A percentile compares a stretch with the other conserved stretches of the same genome.
phyloP scores from a whole-genome alignment of 768 basidiomycete genomes.

The Rhodotorula diobovata region DNA sequence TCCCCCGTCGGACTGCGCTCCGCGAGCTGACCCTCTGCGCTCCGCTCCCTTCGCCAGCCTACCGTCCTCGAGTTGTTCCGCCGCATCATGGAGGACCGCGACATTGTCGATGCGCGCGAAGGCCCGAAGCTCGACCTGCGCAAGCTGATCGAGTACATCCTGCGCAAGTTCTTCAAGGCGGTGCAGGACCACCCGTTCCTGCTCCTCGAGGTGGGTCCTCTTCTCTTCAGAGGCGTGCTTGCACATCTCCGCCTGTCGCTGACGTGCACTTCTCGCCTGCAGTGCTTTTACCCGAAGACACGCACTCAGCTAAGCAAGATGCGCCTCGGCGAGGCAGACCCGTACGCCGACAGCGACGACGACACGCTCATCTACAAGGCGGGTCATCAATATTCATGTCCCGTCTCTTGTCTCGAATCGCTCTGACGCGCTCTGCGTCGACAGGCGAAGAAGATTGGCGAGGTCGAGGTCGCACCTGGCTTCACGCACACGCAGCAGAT shows the following conservation, averaged over 20 bases:
- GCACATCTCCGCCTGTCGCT: background rate
- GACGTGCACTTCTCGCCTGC: background rate
- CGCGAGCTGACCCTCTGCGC: slow-evolving; percentile 14
- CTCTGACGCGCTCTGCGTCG: background rate
- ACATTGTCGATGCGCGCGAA: slow-evolving; percentile 65
- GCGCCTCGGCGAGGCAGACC: slow-evolving; percentile 27
- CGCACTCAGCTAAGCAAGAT: slow-evolving; percentile 76
- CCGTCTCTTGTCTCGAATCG: slow-evolving; percentile 51
- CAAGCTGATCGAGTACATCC: slow-evolving; percentile 74
- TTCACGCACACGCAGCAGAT: slow-evolving; percentile 85
- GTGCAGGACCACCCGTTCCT: slow-evolving; percentile 78
- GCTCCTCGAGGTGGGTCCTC: slow-evolving; percentile 69
- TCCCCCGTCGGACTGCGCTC: too few species aligned
- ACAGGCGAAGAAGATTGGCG: slow-evolving; percentile 48
- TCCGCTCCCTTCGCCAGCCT: slow-evolving; percentile 55
- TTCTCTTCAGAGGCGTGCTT: slow-evolving; percentile 20
- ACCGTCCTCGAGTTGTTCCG: slow-evolving; percentile 86
- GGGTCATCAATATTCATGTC: too few species aligned
- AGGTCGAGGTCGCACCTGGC: slow-evolving; percentile 78
- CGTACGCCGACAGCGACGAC: slow-evolving; percentile 40
- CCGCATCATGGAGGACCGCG: slow-evolving; percentile 72
- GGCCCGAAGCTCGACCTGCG: slow-evolving; percentile 77
- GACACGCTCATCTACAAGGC: slow-evolving; percentile 26
- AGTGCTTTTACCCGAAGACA: slow-evolving; percentile 89
- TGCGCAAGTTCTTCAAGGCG: slow-evolving; percentile 91